Evolutionary conservation across 179 eudicot species (phyloP), one percentile per base, ranked within the genome.

Genomic region (Pouteria campechiana): DNA sequence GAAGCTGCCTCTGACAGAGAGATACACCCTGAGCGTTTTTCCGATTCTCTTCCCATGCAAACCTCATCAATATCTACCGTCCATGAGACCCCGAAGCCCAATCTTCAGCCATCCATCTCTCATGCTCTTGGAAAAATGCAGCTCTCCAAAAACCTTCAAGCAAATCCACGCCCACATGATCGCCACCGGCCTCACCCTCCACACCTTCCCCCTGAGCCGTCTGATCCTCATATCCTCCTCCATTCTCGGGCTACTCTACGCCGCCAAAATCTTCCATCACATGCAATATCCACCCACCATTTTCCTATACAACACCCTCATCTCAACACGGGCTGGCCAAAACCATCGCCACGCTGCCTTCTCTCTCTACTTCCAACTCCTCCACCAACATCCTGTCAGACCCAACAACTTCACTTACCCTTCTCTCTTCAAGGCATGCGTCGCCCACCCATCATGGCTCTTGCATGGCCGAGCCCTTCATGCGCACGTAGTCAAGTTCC

Each of bases 121-220:
- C 44, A 17, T 29, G 20, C 49, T 64, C 41, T 9, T 70, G 10
- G 35, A 52, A 25, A 38, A 48, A 55, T 70, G 75, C 66, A 70
- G 44, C 38, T 55, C 60, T 41, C 3, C 44, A 28, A 25, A 46
- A 15, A 32, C 50, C 28, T 48, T 70, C 19, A 37, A 64, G 37
- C 67, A 64, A 56, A 33, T 57, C 40, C 75, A 70, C 28, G 60
- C 67, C 41, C 75, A 70, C 22, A 54, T 64, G 71, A 60, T 64
- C 57, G 48, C 71, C 23, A 60, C 70, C 8, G 75, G 67, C 30
- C 64, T 70, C 39, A 52, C 64, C 37, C 64, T 32, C 45, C 75
- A 70, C 61, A 64, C 75, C 17, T 70, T 64, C 61, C 75, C 71
- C 7, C 34, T 55, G 21, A 64, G 71, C 18, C 67, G 56, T 14